A percentile compares a stretch with the other conserved stretches of the same genome.
Conservation (phyloP, 2,329 filamentous ascomycete species). For the Penicillium sp. region DNA sequence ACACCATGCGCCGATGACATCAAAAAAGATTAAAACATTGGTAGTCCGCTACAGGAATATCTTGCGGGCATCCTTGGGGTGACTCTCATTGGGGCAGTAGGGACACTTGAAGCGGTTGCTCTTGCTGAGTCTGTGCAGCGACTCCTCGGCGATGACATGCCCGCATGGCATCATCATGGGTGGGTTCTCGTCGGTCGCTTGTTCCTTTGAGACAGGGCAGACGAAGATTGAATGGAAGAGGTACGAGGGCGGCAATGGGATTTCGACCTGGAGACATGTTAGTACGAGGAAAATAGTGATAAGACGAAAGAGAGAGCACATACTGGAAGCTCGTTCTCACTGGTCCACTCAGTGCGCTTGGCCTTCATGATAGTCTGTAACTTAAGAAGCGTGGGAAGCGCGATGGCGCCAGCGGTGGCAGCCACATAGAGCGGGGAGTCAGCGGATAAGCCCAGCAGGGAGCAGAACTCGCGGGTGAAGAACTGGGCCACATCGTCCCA, state of each 20-base stretch:
- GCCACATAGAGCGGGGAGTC: slow-evolving; percentile 93
- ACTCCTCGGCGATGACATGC: slow-evolving; percentile 87
- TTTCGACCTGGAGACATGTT: slow-evolving; percentile 56
- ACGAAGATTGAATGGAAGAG: slow-evolving; percentile 96
- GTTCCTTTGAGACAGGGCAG: slow-evolving; percentile 94
- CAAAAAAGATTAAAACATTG: background rate
- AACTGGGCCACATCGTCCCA: slow-evolving; percentile 84
- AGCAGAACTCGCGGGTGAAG: slow-evolving; percentile 94
- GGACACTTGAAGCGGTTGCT: slow-evolving; percentile 87
- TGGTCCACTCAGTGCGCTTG: slow-evolving; percentile 93
- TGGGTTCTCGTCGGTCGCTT: slow-evolving; percentile 88
- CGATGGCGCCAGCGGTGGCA: slow-evolving; percentile 87
- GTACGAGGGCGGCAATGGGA: slow-evolving; percentile 64
- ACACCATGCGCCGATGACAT: background rate
- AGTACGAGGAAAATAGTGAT: background rate
- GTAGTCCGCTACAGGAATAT: slow-evolving; percentile 60
- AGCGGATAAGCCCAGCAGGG: slow-evolving; percentile 81
- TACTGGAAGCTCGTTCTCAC: slow-evolving; percentile 83
- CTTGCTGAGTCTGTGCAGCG: slow-evolving; percentile 76
- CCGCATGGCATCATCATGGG: slow-evolving; percentile 97
- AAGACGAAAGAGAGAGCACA: slow-evolving; percentile 35
- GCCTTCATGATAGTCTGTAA: slow-evolving; percentile 83
- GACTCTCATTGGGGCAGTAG: slow-evolving; percentile 86
- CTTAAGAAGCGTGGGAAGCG: slow-evolving; percentile 84
- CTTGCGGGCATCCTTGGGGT: slow-evolving; percentile 72